Conservation (phyloP, 164 flowering plant species). For the Malania oleifera region DNA sequence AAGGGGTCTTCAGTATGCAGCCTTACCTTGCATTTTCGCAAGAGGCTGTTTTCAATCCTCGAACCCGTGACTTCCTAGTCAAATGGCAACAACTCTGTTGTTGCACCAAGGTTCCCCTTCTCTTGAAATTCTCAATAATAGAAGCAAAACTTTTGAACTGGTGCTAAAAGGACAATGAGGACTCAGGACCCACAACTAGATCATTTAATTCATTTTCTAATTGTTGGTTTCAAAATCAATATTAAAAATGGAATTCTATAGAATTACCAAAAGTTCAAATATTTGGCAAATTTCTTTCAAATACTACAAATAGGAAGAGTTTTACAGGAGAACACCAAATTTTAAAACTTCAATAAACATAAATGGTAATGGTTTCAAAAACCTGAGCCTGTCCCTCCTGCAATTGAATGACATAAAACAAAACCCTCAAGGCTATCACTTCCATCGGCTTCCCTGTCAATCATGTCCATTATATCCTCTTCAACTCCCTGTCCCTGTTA, state of each 20-base stretch:
- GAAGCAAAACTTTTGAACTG: not conserved
- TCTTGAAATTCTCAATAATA: not conserved
- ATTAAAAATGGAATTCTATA: not conserved
- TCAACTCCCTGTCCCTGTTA: conserved; percentile 87
- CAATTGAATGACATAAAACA: conserved; percentile 96
- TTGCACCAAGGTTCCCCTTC: too few species aligned
- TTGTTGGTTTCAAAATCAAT: too few species aligned
- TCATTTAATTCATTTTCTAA: too few species aligned
- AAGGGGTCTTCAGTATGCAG: too few species aligned
- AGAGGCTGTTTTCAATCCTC: too few species aligned
- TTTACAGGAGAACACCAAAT: too few species aligned
- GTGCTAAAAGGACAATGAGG: not conserved
- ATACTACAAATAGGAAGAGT: not conserved
- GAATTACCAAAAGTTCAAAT: not conserved
- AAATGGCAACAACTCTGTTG: too few species aligned
- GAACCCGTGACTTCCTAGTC: too few species aligned
- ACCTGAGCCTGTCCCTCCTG: conserved; percentile 99
- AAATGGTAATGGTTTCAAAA: conserved; percentile 6
- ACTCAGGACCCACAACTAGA: too few species aligned
- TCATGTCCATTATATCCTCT: conserved; percentile 99
- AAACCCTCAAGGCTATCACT: conserved; percentile 99
- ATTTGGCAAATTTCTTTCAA: too few species aligned
- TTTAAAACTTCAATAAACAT: not conserved
- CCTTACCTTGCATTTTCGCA: too few species aligned
- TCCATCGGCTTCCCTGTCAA: conserved; percentile 99